Evolutionary conservation across 179 eudicot genomes (phyloP), one percentile per base, ranked within the genome.

Genomic region (Pouteria campechiana): DNA sequence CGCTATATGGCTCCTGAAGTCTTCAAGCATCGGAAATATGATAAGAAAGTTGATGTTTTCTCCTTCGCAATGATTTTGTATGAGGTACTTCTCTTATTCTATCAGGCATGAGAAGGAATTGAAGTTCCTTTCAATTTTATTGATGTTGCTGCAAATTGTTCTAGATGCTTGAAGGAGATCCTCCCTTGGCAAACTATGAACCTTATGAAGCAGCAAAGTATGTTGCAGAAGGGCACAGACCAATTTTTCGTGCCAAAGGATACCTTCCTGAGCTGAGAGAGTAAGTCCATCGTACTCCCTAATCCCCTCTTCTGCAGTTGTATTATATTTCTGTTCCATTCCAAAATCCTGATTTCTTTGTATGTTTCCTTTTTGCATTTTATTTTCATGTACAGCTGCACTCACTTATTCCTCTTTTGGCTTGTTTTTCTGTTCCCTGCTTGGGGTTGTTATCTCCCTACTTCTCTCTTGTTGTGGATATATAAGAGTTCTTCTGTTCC

Each of bases 1-100:
- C 84, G 99, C 19, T 92, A 92, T 54, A 92, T 92, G 99, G 99
- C 99, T 41, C 99, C 99, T 50, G 99, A 92, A 75, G 99, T 92
- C 18, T 86, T 92, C 69, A 86, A 69, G 76, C 99, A 92, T 60
- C 67, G 83, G 54, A 92, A 82, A 50, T 92, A 92, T 61, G 99
- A 92, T 52, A 92, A 86, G 72, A 90, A 82, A 67, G 96, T 90
- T 60, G 98, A 90, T 54, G 92, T 90, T 43, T 90, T 82, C 82
- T 90, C 98, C 28, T 90, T 90, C 41, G 96, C 72, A 25, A 90
- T 90, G 98, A 90, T 90, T 59, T 49, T 90, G 47, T 82, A 86
- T 27, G 96, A 90, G 98, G 98, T 86, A 82, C 61, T 64, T 43
- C n/a, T 46, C 29, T 46, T 24, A 31, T 17, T 31, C 38, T 32